A percentile compares a stretch with the other conserved stretches of the same genome.
phyloP scores from a whole-genome alignment of 129 eudicot species.

The Arctium minus region DNA sequence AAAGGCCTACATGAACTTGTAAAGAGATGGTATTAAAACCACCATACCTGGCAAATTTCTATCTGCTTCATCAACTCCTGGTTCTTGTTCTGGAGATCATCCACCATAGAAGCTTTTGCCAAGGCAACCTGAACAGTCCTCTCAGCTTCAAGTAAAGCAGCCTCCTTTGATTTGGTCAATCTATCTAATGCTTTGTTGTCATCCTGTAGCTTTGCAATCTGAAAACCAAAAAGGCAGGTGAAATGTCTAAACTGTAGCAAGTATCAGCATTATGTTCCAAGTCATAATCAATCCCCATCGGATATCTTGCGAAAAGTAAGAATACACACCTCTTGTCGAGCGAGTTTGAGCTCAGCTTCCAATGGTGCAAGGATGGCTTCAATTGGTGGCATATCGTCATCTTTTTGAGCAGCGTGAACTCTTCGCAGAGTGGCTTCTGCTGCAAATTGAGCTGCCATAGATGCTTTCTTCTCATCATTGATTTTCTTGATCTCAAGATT shows the following conservation, averaged over 20 bases:
- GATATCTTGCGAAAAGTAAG: conserved; percentile 2
- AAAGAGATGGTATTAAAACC: neutral
- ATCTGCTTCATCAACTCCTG: conserved; percentile 93
- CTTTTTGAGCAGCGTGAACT: conserved; percentile 92
- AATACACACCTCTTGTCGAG: conserved; percentile 68
- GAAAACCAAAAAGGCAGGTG: conserved; percentile 19
- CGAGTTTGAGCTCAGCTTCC: conserved; percentile 94
- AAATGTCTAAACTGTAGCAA: neutral
- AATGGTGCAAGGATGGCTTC: conserved; percentile 91
- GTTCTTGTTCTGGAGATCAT: conserved; percentile 88
- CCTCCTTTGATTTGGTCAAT: conserved; percentile 91
- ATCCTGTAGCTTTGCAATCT: conserved; percentile 90
- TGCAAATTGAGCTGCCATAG: conserved; percentile 96
- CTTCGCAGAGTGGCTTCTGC: conserved; percentile 90
- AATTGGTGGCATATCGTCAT: conserved; percentile 97
- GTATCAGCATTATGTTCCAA: neutral
- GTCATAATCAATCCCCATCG: neutral
- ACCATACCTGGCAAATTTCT: conserved; percentile 80
- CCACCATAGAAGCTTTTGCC: conserved; percentile 94
- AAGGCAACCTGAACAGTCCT: conserved; percentile 87
- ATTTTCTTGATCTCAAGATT: conserved; percentile 40
- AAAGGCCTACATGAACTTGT: neutral
- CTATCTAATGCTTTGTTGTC: conserved; percentile 92
- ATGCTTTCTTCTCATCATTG: conserved; percentile 38
- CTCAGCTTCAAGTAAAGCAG: conserved; percentile 89